Evolutionary conservation across 2,329 filamentous ascomycete genomes (phyloP), one percentile per base, ranked within the genome.

Genomic region (Amesomyces nigricolor): DNA sequence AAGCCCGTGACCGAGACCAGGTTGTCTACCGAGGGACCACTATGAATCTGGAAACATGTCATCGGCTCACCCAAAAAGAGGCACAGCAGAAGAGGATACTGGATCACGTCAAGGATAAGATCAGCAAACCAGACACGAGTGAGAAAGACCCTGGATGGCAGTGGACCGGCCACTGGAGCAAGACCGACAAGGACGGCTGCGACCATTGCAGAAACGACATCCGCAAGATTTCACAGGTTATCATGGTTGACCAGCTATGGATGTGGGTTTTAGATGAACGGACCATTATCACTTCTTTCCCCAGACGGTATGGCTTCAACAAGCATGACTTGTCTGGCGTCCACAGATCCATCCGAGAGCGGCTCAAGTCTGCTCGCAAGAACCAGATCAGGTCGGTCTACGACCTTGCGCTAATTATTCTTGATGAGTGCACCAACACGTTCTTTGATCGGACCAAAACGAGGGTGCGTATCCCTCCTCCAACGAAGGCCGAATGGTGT

Each of bases 301-400:
- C 67, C 0, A 70, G 71, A 22, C 63, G 73, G 4, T 78, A 73
- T 45, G 73, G 74, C 0, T 62, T 66, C 1, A 73, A 73, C 48
- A 72, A 73, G 22, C 52, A 57, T 1, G 60, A 63, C 17, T 4
- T 53, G 2, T 57, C 57, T 3, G 63, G 60, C 1, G 58, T 64
- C 11, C 63, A 65, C 56, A 59, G 60, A 40, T 53, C 52, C 1
- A 58, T 65, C 6, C 54, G 63, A 0, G 30, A 14, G 1, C 53
- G 57, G 9, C 26, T 64, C 2, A 45, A 54, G 11, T 17, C 29
- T 9, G 49, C 56, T 10, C 56, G 47, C 3, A 52, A 52, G 44
- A 50, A 60, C 11, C 60, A 61, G 16, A 57, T 63, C 9, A 44
- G 55, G 9, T 58, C 61, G 0, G 48, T 63, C 0, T 63, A 57